Conservation (phyloP, 106 monocot species). For the Dendrobium chrysotoxum region DNA sequence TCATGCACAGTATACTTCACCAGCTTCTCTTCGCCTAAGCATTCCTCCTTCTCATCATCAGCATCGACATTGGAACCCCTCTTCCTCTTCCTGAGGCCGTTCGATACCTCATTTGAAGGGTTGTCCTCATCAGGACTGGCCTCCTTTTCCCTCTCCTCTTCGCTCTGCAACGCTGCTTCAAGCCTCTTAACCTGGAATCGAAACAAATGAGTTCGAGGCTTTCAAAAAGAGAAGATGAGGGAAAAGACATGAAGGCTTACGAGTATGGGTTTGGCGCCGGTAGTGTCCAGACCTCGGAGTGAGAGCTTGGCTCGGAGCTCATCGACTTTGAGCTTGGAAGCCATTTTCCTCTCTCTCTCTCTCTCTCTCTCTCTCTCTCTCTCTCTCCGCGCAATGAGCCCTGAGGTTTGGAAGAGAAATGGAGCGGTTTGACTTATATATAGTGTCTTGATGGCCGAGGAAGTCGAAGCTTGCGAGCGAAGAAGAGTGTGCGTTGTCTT, state of each 20-base stretch:
- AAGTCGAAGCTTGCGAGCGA: conserved; percentile 3
- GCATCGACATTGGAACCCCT: conserved; percentile 4
- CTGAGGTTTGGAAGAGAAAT: neutral
- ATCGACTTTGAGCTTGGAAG: conserved; percentile 50
- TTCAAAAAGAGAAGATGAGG: neutral
- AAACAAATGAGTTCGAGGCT: neutral
- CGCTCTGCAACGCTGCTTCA: conserved; percentile 29
- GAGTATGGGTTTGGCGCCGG: conserved; percentile 49
- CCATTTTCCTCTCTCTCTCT: conserved; percentile 1
- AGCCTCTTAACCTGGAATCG: conserved; percentile 43
- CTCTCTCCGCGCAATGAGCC: neutral
- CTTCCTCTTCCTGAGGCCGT: conserved; percentile 28
- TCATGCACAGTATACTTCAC: conserved; percentile 34
- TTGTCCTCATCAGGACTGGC: neutral
- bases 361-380: neutral
- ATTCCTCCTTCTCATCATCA: neutral
- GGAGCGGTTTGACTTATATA: neutral
- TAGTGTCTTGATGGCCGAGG: neutral
- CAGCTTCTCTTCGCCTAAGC: conserved; percentile 24
- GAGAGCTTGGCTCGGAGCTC: conserved; percentile 63
- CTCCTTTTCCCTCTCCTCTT: conserved; percentile 27
- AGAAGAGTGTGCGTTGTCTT: neutral
- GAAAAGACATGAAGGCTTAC: conserved; percentile 18
- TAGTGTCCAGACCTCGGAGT: conserved; percentile 37
- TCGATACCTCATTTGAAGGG: neutral